Conservation (phyloP, 495 filamentous ascomycete genomes). For the Neurospora discreta region DNA sequence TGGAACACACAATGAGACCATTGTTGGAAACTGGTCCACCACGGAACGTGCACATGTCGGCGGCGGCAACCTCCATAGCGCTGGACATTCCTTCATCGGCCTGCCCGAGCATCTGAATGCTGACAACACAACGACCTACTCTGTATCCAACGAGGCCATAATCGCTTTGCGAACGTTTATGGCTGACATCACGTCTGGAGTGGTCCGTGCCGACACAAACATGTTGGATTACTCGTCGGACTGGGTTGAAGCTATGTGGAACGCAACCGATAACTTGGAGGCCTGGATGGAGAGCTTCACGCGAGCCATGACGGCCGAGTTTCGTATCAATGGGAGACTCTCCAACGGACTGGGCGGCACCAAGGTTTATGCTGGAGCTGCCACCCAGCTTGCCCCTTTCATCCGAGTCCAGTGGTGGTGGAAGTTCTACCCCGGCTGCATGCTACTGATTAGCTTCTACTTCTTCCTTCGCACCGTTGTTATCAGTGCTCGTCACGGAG, state of each 20-base stretch:
- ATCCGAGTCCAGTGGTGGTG: slow-evolving; percentile 27
- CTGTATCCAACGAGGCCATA: slow-evolving; percentile 20
- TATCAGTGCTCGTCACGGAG: slow-evolving; percentile 19
- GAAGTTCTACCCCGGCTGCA: slow-evolving; percentile 25
- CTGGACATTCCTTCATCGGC: slow-evolving; percentile 21
- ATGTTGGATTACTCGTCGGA: slow-evolving; percentile 24
- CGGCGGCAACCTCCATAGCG: slow-evolving; percentile 4
- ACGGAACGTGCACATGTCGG: slow-evolving; percentile 6
- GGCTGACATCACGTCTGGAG: slow-evolving; percentile 17
- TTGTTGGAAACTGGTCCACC: slow-evolving; percentile 19
- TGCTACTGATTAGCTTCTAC: slow-evolving; percentile 23
- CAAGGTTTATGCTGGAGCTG: slow-evolving; percentile 17
- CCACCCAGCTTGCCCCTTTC: slow-evolving; percentile 19
- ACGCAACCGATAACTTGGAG: slow-evolving; percentile 15
- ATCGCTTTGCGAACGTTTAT: slow-evolving; percentile 20
- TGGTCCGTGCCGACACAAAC: slow-evolving; percentile 13
- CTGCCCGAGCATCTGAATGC: slow-evolving; percentile 20
- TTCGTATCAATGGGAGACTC: slow-evolving; percentile 19
- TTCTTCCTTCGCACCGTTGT: slow-evolving; percentile 25
- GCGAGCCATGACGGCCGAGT: slow-evolving; percentile 22
- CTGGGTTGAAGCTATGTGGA: slow-evolving; percentile 29
- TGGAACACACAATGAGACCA: slow-evolving; percentile 14
- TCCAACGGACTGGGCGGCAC: neutral
- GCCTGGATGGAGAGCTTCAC: slow-evolving; percentile 22
- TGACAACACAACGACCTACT: slow-evolving; percentile 14